These are phyloP conservation scores for Pezicula neosporulosa DNA, from an alignment of 2,329 filamentous ascomycete genomes.

Conservation along the genomic window DNA sequence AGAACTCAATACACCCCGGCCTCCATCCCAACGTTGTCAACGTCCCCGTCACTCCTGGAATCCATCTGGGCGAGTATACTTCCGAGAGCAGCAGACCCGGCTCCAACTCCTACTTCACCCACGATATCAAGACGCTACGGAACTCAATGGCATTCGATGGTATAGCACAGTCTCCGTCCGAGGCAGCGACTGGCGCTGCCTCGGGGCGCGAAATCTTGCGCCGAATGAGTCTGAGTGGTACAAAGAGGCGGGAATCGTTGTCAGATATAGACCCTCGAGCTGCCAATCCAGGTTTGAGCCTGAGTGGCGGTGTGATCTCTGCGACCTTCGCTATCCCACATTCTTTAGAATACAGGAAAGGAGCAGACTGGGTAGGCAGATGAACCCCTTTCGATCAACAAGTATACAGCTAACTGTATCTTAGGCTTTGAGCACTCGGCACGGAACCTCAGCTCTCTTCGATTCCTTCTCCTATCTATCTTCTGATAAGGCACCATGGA, in stretches of 20 bases:
- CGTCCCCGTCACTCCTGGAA: slow-evolving; percentile 27
- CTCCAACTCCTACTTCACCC: slow-evolving; percentile 22
- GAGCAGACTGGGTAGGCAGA: slow-evolving; percentile 56
- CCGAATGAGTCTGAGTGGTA: slow-evolving; percentile 35
- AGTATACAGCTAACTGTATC: slow-evolving; percentile 6
- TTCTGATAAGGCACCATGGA: slow-evolving; percentile 80
- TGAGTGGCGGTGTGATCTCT: slow-evolving; percentile 65
- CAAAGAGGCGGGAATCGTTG: slow-evolving; percentile 38
- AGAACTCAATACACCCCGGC: slow-evolving; percentile 24
- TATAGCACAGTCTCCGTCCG: slow-evolving; percentile 17
- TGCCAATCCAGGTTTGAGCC: slow-evolving; percentile 51
- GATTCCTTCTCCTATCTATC: slow-evolving; percentile 87
- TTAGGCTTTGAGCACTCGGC: slow-evolving; percentile 71
- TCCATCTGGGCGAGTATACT: slow-evolving; percentile 17
- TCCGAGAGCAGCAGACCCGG: slow-evolving; percentile 3
- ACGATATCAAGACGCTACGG: slow-evolving; percentile 11
- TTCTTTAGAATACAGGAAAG: slow-evolving; percentile 53
- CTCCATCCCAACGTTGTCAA: slow-evolving; percentile 20
- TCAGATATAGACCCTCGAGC: slow-evolving; percentile 49
- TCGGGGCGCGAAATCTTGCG: slow-evolving; percentile 39
- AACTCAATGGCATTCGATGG: slow-evolving; percentile 12
- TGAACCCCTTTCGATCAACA: neutral
- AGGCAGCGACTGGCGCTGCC: slow-evolving; percentile 29
- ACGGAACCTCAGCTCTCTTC: slow-evolving; percentile 87
- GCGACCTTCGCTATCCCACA: slow-evolving; percentile 63